phyloP scores from a whole-genome alignment of 2,329 filamentous ascomycete genomes.

The Monascus ruber region DNA sequence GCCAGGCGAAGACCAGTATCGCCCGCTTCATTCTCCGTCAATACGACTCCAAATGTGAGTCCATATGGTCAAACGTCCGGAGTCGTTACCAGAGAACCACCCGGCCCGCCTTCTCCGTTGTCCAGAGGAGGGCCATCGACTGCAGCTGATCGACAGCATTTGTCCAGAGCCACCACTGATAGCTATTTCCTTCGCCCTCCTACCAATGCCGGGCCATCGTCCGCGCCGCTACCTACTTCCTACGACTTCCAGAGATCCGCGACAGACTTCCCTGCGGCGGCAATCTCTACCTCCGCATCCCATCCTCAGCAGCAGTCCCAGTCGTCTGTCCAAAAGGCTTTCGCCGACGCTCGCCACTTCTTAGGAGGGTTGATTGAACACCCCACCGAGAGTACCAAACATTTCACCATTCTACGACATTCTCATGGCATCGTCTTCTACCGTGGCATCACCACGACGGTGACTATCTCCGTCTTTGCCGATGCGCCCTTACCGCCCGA shows the following conservation, averaged over 20 bases:
- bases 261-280: not conserved
- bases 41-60: too few species aligned
- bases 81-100: too few species aligned
- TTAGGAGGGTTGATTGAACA: constrained; percentile 54
- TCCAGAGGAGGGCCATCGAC: too few species aligned
- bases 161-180: too few species aligned
- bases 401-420: constrained; percentile 57
- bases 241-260: not conserved
- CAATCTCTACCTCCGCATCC: not conserved
- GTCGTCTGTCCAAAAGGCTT: constrained; percentile 19
- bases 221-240: too few species aligned
- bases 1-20: too few species aligned
- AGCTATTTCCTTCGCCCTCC: too few species aligned
- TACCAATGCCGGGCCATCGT: too few species aligned
- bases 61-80: too few species aligned
- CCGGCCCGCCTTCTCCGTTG: too few species aligned
- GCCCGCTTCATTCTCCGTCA: too few species aligned
- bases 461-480: constrained; percentile 54
- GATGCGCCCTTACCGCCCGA: constrained; percentile 45
- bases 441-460: constrained; percentile 51
- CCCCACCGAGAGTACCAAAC: constrained; percentile 53
- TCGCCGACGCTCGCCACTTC: constrained; percentile 50
- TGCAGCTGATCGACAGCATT: too few species aligned
- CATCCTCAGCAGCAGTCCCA: not conserved
- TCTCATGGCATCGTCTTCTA: constrained; percentile 55